These are phyloP conservation scores for Boletus putidus DNA, from an alignment of 1,284 basidiomycete genomes.

Conservation along the genomic window DNA sequence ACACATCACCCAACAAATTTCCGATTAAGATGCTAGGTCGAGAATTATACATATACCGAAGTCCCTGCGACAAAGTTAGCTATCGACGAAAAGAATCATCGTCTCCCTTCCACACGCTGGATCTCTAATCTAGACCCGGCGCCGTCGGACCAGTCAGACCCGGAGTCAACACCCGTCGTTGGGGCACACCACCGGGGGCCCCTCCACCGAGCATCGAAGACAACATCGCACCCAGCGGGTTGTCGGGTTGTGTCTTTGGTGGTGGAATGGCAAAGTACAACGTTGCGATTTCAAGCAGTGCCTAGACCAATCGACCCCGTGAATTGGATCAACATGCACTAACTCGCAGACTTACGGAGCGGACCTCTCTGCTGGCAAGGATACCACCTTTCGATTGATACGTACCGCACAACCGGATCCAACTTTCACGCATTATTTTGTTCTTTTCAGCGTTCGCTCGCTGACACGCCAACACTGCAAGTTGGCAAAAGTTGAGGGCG, in stretches of 20 bases:
- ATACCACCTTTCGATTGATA: slow-evolving; percentile 70
- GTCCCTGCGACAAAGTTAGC: slow-evolving; percentile 5
- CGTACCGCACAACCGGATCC: slow-evolving; percentile 79
- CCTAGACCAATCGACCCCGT: slow-evolving; percentile 34
- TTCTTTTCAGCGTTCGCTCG: slow-evolving; percentile 75
- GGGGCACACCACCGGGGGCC: slow-evolving; percentile 37
- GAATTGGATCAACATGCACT: neutral
- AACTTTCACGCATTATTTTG: slow-evolving; percentile 72
- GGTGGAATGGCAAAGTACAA: slow-evolving; percentile 83
- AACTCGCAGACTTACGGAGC: slow-evolving; percentile 55
- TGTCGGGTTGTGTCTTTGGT: slow-evolving; percentile 65
- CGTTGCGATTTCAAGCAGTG: slow-evolving; percentile 54
- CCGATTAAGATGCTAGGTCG: slow-evolving; percentile 14
- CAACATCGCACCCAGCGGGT: slow-evolving; percentile 81
- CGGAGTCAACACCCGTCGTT: slow-evolving; percentile 45
- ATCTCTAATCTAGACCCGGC: slow-evolving; percentile 42
- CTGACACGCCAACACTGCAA: slow-evolving; percentile 82
- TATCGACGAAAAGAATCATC: slow-evolving; percentile 14
- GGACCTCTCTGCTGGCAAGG: slow-evolving; percentile 67
- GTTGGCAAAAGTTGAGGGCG: slow-evolving; percentile 83
- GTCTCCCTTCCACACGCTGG: neutral
- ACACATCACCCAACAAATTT: slow-evolving; percentile 2
- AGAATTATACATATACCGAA: slow-evolving; percentile 10
- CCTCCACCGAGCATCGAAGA: slow-evolving; percentile 80
- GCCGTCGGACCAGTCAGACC: slow-evolving; percentile 35